Conservation (phyloP, 2,329 filamentous ascomycete genomes). For the Claviceps sp. region DNA sequence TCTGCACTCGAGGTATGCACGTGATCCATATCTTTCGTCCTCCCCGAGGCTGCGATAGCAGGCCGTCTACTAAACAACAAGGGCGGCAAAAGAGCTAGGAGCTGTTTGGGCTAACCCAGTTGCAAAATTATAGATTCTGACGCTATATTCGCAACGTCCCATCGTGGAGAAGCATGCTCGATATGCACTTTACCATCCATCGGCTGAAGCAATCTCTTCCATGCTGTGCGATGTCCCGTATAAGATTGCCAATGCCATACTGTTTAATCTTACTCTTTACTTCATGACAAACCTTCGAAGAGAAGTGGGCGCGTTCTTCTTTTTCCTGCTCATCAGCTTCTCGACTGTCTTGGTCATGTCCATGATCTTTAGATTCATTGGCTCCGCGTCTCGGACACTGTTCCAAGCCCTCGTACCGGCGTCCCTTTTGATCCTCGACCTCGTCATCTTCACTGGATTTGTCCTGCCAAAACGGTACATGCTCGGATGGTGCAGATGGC, state of each 20-base stretch:
- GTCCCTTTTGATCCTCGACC: constrained; percentile 47
- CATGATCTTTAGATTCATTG: constrained; percentile 75
- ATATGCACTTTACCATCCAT: constrained; percentile 83
- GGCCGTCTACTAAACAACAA: no score
- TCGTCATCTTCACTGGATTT: constrained; percentile 61
- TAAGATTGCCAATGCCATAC: constrained; percentile 55
- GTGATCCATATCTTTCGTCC: background rate
- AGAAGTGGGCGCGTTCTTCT: constrained; percentile 67
- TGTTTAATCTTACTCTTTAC: constrained; percentile 72
- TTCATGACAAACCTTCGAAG: constrained; percentile 76
- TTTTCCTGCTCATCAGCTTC: constrained; percentile 69
- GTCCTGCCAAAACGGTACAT: constrained; percentile 54
- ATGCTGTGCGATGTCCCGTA: constrained; percentile 81
- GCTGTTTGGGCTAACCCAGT: background rate
- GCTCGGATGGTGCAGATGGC: constrained; percentile 71
- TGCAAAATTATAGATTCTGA: constrained; percentile 46
- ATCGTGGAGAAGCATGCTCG: constrained; percentile 84
- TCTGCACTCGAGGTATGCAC: constrained; percentile 54
- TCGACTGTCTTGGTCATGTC: constrained; percentile 64
- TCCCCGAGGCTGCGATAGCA: no score
- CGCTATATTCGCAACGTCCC: constrained; percentile 74
- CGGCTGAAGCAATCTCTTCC: constrained; percentile 73
- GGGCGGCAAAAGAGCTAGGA: no score
- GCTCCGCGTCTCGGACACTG: constrained; percentile 58
- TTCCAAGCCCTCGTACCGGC: constrained; percentile 50